Base-by-base conservation (phyloP, 768 basidiomycete genomes). In the Tulasnella sp. region DNA sequence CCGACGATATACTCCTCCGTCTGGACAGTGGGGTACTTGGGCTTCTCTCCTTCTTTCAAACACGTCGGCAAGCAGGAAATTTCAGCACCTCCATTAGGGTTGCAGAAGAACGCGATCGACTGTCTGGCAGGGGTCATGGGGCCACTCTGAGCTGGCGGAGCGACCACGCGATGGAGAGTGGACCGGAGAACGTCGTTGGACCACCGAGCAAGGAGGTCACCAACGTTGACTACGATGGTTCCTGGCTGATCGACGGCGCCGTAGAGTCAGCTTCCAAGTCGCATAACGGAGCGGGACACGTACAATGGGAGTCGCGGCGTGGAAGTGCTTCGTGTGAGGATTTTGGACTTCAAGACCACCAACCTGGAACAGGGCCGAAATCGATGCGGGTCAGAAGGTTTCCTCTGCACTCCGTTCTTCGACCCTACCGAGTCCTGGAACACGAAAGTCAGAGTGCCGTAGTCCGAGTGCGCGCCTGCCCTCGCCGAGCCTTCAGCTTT, bases 61-160 rank as follows among this genome's bases (percentile, higher is more conserved):
- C 86, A 87, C 71, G 86, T 90, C 22, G 91, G 90, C 34, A 94
- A 79, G 75, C 91, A 91, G 17, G 87, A 82, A 71, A 94, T 88
- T 72, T 84, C 81, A 16, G 90, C 82, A 47, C 84, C 84, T 76
- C 86, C 86, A 75, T 93, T 91, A 3, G 92, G 91, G 76, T 90
- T 93, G 82, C 90, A 92, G 81, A 94, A 94, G 83, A 91, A 94
- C 8, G 90, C 92, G 67, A 94, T 89, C 9, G 90, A 91, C 77
- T 92, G 90, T 34, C 92, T 85, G 9, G 81, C 79, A 0, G 90
- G 88, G 0, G 87, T 89, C 72, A 88, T 79, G n/a, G 88, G 86
- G 6, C 80, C 82, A 8, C 83, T 81, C 75, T 78, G 84, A 71
- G 85, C 78, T 0, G 86, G 81, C 26, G 92, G 91, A 4, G 89